Evolutionary conservation across 768 basidiomycete genomes (phyloP).

Genomic region (Tulasnella sp.): DNA sequence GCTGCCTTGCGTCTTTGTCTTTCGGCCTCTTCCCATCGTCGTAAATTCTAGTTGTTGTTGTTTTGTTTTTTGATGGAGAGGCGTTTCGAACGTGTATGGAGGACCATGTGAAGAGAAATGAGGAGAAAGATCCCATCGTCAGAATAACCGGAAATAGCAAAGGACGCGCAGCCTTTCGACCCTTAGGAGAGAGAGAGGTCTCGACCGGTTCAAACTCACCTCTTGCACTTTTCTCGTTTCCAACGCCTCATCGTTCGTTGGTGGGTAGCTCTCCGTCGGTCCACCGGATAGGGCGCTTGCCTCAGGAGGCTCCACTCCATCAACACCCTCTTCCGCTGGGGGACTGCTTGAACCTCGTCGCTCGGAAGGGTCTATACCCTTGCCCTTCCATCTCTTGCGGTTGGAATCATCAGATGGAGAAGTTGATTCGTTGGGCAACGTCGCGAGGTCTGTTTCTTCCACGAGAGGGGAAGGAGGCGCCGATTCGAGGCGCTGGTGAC

Average conservation of each 20-base stretch:
- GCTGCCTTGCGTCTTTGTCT: constrained; percentile 65
- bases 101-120: background rate
- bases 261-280: constrained; percentile 48
- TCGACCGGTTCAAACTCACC: constrained; percentile 38
- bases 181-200: background rate
- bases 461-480: constrained; percentile 13
- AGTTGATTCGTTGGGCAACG: background rate
- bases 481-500: constrained; percentile 17
- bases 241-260: constrained; percentile 53
- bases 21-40: constrained; percentile 71
- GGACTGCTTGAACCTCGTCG: background rate
- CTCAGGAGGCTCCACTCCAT: constrained; percentile 31
- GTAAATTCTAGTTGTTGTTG: constrained; percentile 53
- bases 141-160: background rate
- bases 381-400: constrained; percentile 26
- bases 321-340: constrained; percentile 24
- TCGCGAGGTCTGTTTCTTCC: constrained; percentile 11
- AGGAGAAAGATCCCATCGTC: background rate
- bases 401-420: background rate
- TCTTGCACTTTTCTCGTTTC: constrained; percentile 67
- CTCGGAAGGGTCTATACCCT: constrained; percentile 22
- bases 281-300: constrained; percentile 27
- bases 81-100: background rate
- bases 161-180: background rate
- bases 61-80: background rate